Evolutionary conservation across 208 protist species (phyloP), one percentile per base, ranked within the genome.

Genomic region (Leishmania tarentolae): DNA sequence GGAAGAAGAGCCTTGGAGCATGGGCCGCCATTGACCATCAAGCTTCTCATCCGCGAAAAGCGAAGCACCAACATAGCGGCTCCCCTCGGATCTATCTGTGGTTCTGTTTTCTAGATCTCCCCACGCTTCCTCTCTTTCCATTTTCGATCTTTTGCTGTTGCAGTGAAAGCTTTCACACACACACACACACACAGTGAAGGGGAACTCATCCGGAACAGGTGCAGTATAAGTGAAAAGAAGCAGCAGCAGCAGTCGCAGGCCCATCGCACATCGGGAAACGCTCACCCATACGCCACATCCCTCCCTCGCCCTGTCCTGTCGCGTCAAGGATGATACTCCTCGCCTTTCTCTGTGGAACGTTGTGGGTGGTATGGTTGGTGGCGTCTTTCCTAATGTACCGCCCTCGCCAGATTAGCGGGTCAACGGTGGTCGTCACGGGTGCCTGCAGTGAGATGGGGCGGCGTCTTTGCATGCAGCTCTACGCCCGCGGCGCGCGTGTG

Each of bases 401-500:
- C 44, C 63, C 79, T 15, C 85, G 72, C 17, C 78, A 69, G 37
- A 69, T 92, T 46, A 66, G 56, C 24, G 87, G 90, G 21, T 89
- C 92, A 76, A 89, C 82, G 4, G 87, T 95, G 40, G 77, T 95
- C 11, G 82, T 95, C n/a, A 93, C 86, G 0, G 92, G 92, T 28
- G 92, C 89, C 37, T 86, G 83, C 75, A 85, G 83, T 56, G 85
- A 78, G 66, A 66, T 95, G 19, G 90, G 90, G 6, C 84, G 82
- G 13, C 83, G 81, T 21, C 71, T 94, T 65, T 90, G 86, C 71
- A 31, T 89, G n/a, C 86, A 81, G 59, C 87, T 94, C 68, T 76
- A 86, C 69, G 83, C 82, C 15, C 78, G 81, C 31, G 87, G 85
- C 24, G 90, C 90, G 7, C 83, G 76, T 46, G 87, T 95, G 1